Evolutionary conservation across 75 land plant species (phyloP), one percentile per base, ranked within the genome.

Genomic region (Pinus albicaulis): DNA sequence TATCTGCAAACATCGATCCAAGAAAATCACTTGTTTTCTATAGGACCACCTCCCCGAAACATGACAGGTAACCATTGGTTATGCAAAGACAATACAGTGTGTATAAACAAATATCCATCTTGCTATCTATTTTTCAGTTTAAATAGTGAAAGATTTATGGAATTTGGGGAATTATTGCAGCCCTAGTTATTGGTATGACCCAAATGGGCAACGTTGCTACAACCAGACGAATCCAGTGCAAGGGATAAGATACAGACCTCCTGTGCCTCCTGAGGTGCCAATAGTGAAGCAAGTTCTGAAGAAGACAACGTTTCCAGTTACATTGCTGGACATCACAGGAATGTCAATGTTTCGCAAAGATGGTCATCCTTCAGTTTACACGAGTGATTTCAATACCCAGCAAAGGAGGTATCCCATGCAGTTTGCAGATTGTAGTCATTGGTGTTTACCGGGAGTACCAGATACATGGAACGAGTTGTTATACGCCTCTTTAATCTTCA

Each of bases 391-490:
- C 34, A 88, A 36, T 63, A 83, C 85, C 13, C 60, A 55, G 73
- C 86, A 86, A 57, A 26, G 83, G 63, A 71, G 81, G 41, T 82
- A 83, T 71, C 89, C 91, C 3, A 83, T 82, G 13, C 74, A 74
- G 12, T 88, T 84, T 13, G 82, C 89, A 20, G 98, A 96, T 59
- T 96, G 99, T 76, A 94, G 98, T 84, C 99, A 96, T 70, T 96
- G 95, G 90, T 95, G 99, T 85, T 84, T 96, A 22, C 98, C 99
- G 2, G 99, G 99, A 5, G 80, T 95, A 34, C 98, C 99, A 3
- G 99, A 96, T 73, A 91, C 95, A 8, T 94, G 99, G 99, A 94
- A 94, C 75, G 86, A 87, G 62, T 87, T 96, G 20, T 78, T 96
- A 19, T 89, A 83, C 71, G 87, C 89, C 72, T 77, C 87, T 11